Evolutionary conservation across 2,329 filamentous ascomycete species (phyloP), one percentile per base, ranked within the genome.

Genomic region (Orbilia brochopaga): DNA sequence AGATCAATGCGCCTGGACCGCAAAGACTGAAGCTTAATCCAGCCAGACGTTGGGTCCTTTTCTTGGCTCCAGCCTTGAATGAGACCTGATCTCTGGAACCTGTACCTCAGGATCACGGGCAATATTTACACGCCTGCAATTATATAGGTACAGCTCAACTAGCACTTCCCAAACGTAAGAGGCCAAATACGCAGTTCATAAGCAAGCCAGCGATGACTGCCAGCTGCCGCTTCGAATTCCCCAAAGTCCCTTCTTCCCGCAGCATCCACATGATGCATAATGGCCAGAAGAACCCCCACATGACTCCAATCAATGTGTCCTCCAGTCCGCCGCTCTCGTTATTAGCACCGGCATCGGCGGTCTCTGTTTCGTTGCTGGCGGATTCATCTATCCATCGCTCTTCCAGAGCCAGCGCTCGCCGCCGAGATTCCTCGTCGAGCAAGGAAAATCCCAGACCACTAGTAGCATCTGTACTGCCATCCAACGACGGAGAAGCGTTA

Each of bases 271-370:
- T 82, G 76, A 90, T 92, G 0, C 91, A 93, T 8, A 97, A 80
- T 2, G 94, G 94, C 86, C 93, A 97, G 79, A 99, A 90, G 82
- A 97, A 99, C 0, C 94, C 94, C 77, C 94, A 90, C 69, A 95
- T 82, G 79, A 94, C 91, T 2, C 92, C 94, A 80, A 88, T 90
- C 67, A 97, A 83, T 82, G 97, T 86, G 77, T 95, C 88, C 77
- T 97, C 93, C 50, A 96, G 81, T 10, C 90, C 84, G 0, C 85
- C 87, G 52, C 83, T 83, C 51, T 83, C 69, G 19, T 30, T 63
- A 42, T 66, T 66, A 1, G 15, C 79, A 76, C 55, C 82, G 80
- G 27, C 80, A 80, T 1, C 80, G 77, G 15, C 82, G 79, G 62
- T 85, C 82, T 80, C 78, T 1, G 76, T 79, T 62, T 76, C 77